phyloP scores from a whole-genome alignment of 1,284 basidiomycete species.

The Coriolopsis trogii region DNA sequence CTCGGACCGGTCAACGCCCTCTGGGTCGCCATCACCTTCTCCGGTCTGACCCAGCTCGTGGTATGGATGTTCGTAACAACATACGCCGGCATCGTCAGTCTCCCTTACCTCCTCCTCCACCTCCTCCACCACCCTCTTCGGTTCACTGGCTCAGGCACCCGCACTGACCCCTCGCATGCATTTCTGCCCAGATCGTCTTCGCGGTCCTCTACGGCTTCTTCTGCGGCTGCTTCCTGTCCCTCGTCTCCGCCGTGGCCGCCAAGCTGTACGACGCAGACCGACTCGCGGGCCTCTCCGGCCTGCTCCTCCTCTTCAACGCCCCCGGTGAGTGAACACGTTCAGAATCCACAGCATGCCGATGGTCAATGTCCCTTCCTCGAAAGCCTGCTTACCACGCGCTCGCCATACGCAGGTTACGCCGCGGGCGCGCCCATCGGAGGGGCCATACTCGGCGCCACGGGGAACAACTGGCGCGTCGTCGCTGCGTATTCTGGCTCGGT shows the following conservation, averaged over 20 bases:
- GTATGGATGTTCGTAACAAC: constrained; percentile 25
- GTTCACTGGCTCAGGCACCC: not conserved
- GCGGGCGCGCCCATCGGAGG: constrained; percentile 30
- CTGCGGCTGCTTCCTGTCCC: constrained; percentile 30
- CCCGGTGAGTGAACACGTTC: constrained; percentile 30
- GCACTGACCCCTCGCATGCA: no score
- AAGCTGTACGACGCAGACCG: constrained; percentile 28
- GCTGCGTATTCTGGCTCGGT: constrained; percentile 28
- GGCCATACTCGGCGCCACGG: constrained; percentile 27
- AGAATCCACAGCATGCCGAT: no score
- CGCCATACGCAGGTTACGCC: constrained; percentile 22
- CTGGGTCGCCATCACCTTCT: constrained; percentile 20
- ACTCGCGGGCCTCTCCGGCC: constrained; percentile 30
- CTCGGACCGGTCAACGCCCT: constrained; percentile 25
- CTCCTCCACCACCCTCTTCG: not conserved
- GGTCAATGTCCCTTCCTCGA: not conserved
- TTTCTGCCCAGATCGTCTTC: constrained; percentile 27
- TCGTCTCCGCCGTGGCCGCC: constrained; percentile 29
- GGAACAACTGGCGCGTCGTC: constrained; percentile 28
- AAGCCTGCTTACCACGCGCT: no score
- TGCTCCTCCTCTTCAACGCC: constrained; percentile 30
- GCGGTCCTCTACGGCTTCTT: constrained; percentile 31
- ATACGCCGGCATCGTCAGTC: constrained; percentile 25
- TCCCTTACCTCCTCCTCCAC: not conserved
- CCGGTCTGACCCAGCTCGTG: constrained; percentile 23